Evolutionary conservation across 108 stramenopile genomes (phyloP), one percentile per base, ranked within the genome.

Genomic region (Cyclotella sp.): DNA sequence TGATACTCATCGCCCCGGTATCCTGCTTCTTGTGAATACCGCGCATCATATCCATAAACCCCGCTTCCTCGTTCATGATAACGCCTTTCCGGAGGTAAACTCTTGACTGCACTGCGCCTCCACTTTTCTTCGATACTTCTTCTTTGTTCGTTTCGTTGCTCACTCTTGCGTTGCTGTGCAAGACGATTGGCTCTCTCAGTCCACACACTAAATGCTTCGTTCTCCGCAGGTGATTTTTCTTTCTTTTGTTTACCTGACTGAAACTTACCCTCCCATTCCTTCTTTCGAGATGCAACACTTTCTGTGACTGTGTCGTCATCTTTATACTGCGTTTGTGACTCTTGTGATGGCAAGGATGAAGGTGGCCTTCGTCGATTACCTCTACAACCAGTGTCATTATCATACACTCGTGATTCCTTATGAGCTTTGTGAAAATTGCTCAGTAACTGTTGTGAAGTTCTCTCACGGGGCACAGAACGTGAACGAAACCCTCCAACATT

Each of bases 241-340:
- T 46, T 14, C 19, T 28, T 22, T 42, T 51, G 63, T 21, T 44
- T 18, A 43, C 52, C 34, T 28, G 52, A 44, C 18, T 65, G 46
- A 15, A 61, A 49, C 63, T 47, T 79, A 22, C 39, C 70, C 27
- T 73, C 78, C 72, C 72, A 79, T 42, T 52, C 66, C 45, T 79
- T 62, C 42, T 65, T 72, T 39, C 72, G 42, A 26, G 78, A 79
- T 52, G 65, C 66, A 16, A 79, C 72, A 41, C 72, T 73, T 44
- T 22, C 66, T 34, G 57, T 65, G 18, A 47, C 64, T 44, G 63
- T 52, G 43, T 63, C 53, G 44, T 58, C 45, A 46, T 70, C 45
- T 40, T 52, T 28, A 16, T 41, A 49, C 41, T 70, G 54, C 6
- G 41, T 40, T 22, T 58, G 14, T 27, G 43, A 24, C 40, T 58